Percentiles rank a stretch among this genome's conserved stretches.
Evolutionary conservation across 139 green algal species (phyloP).

Genomic region (Chlamydomonas sp.): DNA sequence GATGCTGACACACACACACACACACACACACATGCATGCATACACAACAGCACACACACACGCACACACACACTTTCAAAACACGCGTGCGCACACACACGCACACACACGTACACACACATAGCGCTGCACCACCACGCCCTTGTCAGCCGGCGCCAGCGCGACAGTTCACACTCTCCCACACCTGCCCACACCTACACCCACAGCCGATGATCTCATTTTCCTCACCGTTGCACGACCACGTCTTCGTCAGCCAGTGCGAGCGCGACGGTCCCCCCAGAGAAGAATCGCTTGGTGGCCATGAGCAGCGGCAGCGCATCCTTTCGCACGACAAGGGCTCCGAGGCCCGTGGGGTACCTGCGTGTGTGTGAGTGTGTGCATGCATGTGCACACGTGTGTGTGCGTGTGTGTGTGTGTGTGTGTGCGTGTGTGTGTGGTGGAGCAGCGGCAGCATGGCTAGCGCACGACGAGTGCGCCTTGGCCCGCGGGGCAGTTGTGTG

Average conservation of each 20-base stretch:
- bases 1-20: no score
- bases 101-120: slow-evolving; percentile 9
- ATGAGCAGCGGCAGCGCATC: slow-evolving; percentile 43
- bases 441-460: no score
- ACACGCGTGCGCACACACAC: no score
- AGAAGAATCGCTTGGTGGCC: slow-evolving; percentile 71
- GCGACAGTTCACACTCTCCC: no score
- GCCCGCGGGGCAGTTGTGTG: no score
- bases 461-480: no score
- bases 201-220: no score
- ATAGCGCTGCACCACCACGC: neutral
- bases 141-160: neutral
- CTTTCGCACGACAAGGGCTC: slow-evolving; percentile 66
- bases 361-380: neutral
- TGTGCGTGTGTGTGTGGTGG: no score
- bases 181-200: neutral
- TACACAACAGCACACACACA: slow-evolving; percentile 4
- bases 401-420: no score
- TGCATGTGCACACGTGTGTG: no score
- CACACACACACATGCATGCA: no score
- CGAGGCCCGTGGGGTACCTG: slow-evolving; percentile 55
- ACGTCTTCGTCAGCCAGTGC: slow-evolving; percentile 27
- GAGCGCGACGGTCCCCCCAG: slow-evolving; percentile 69
- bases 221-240: slow-evolving; percentile 1
- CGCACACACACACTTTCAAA: no score